A percentile compares a stretch with the other conserved stretches of the same genome.
Conservation (phyloP, 164 flowering plant species). For the Stephania cephalantha region DNA sequence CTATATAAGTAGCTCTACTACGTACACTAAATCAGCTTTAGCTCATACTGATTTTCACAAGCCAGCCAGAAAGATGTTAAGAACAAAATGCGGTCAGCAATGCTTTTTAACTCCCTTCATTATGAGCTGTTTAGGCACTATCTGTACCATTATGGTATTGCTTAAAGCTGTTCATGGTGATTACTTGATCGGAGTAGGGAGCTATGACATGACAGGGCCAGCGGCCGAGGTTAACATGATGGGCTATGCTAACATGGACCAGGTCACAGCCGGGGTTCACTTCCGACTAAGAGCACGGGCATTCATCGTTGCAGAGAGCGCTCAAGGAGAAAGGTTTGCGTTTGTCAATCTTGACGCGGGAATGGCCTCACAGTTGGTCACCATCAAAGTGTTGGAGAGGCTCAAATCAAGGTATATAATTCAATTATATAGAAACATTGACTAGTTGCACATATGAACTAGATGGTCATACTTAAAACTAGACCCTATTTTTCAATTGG, state of each 20-base stretch:
- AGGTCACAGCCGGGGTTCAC: conserved; percentile 44
- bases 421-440: no score
- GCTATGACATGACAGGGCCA: conserved; percentile 79
- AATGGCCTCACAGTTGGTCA: conserved; percentile 71
- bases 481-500: background rate
- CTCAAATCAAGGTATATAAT: conserved; percentile 40
- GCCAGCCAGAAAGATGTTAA: background rate
- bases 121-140: background rate
- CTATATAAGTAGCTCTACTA: background rate
- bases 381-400: conserved; percentile 51
- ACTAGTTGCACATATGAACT: background rate
- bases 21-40: background rate
- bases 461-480: background rate
- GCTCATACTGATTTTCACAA: background rate
- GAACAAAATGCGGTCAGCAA: background rate
- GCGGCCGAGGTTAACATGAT: conserved; percentile 71
- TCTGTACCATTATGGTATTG: background rate
- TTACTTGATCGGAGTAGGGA: conserved; percentile 63
- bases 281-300: conserved; percentile 54
- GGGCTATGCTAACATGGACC: conserved; percentile 59
- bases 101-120: background rate
- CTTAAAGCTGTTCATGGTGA: conserved; percentile 19
- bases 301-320: conserved; percentile 41
- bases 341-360: conserved; percentile 69
- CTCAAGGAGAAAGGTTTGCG: conserved; percentile 39